Percentiles rank a stretch among this genome's conserved stretches.
These are phyloP conservation scores for Trichoderma sp. DNA, from an alignment of 2,329 filamentous ascomycete species.

Conservation along the genomic window DNA sequence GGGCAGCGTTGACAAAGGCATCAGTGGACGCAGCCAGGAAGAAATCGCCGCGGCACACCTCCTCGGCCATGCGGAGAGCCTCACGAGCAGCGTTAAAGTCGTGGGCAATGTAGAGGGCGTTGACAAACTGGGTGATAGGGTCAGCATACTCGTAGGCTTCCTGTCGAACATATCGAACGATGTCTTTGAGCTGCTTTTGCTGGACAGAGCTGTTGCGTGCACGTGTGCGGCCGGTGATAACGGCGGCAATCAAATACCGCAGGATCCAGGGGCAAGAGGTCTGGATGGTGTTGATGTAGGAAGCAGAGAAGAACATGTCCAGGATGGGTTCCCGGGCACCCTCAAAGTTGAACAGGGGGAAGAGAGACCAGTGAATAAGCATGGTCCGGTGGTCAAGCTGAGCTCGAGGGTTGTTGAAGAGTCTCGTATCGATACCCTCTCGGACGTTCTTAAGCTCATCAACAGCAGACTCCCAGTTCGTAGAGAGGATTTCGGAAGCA, in stretches of 20 bases:
- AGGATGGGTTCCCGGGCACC: slow-evolving; percentile 84
- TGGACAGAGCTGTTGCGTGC: slow-evolving; percentile 79
- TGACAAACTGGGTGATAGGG: slow-evolving; percentile 93
- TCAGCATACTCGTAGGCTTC: slow-evolving; percentile 97
- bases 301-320: slow-evolving; percentile 93
- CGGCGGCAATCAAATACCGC: slow-evolving; percentile 87
- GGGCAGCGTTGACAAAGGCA: slow-evolving; percentile 86
- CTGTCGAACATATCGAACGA: slow-evolving; percentile 92
- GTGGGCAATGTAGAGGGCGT: slow-evolving; percentile 84
- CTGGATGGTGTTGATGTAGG: slow-evolving; percentile 99
- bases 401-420: slow-evolving; percentile 93
- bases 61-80: slow-evolving; percentile 82
- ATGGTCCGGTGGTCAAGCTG: slow-evolving; percentile 96
- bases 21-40: slow-evolving; percentile 86
- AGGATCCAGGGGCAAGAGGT: slow-evolving; percentile 96
- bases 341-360: slow-evolving; percentile 98
- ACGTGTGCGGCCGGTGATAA: slow-evolving; percentile 87
- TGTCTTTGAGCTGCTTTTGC: slow-evolving; percentile 98
- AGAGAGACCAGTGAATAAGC: slow-evolving; percentile 97
- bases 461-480: slow-evolving; percentile 91
- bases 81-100: slow-evolving; percentile 92
- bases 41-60: slow-evolving; percentile 90
- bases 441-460: slow-evolving; percentile 89
- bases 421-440: slow-evolving; percentile 87
- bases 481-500: slow-evolving; percentile 89